Conservation (phyloP, 2,329 filamentous ascomycete species). For the Aspergillus sp. region DNA sequence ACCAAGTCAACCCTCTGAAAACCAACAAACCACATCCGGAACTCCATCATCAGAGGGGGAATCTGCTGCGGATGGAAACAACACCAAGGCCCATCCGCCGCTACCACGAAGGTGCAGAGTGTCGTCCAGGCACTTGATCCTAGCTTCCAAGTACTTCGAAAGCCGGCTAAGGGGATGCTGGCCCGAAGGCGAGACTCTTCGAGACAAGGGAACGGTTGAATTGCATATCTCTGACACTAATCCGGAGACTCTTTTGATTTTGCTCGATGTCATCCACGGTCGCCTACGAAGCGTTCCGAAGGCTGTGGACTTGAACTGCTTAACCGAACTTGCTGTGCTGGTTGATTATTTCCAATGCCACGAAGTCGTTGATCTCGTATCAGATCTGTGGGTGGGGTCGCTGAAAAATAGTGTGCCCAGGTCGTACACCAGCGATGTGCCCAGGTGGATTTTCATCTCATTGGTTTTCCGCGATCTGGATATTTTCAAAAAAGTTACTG, state of each 20-base stretch:
- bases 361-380: slow-evolving; percentile 1
- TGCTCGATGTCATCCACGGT: slow-evolving; percentile 3
- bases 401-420: neutral
- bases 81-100: too few relatives aligned
- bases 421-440: neutral
- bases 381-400: neutral
- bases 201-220: neutral
- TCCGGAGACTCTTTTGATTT: slow-evolving; percentile 1
- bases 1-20: too few relatives aligned
- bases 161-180: neutral
- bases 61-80: too few relatives aligned
- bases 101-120: slow-evolving; percentile 1
- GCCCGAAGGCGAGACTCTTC: slow-evolving; percentile 1
- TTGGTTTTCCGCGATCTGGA: slow-evolving; percentile 1
- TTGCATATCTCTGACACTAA: slow-evolving; percentile 1
- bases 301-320: neutral
- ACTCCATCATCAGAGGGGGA: too few relatives aligned
- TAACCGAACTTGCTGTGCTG: slow-evolving; percentile 1
- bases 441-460: slow-evolving; percentile 1
- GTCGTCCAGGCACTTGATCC: slow-evolving; percentile 2
- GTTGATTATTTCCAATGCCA: slow-evolving; percentile 5
- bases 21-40: too few relatives aligned
- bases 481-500: neutral
- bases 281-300: slow-evolving; percentile 1
- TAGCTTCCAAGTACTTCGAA: slow-evolving; percentile 4